Evolutionary conservation across 2,329 filamentous ascomycete species (phyloP).

Genomic region (Camillea tinctor): DNA sequence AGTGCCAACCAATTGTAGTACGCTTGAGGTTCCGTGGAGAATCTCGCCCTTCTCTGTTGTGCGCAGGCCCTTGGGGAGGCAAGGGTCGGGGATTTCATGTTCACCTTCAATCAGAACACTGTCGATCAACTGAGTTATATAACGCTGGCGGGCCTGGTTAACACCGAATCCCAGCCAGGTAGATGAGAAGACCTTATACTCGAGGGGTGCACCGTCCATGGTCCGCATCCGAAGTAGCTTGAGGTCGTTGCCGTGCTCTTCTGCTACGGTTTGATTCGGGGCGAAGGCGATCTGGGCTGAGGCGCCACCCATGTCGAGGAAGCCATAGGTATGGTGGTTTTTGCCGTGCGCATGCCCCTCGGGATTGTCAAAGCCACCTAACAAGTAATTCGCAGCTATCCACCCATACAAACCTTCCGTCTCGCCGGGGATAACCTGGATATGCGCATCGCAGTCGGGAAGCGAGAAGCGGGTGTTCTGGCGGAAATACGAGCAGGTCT

Average conservation of each 20-base stretch:
- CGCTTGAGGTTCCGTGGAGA: slow-evolving; percentile 39
- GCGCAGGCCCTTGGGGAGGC: slow-evolving; percentile 75
- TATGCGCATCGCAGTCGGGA: slow-evolving; percentile 84
- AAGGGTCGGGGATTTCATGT: slow-evolving; percentile 82
- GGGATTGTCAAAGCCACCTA: slow-evolving; percentile 84
- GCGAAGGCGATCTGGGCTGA: slow-evolving; percentile 98
- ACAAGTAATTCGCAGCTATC: slow-evolving; percentile 93
- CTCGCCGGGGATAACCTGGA: slow-evolving; percentile 93
- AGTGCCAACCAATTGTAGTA: slow-evolving; percentile 70
- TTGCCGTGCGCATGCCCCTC: slow-evolving; percentile 77
- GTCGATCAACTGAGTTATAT: slow-evolving; percentile 73
- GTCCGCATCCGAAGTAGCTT: slow-evolving; percentile 83
- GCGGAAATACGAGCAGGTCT: slow-evolving; percentile 80
- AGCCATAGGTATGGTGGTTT: slow-evolving; percentile 91
- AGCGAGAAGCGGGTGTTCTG: slow-evolving; percentile 76
- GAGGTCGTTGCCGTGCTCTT: slow-evolving; percentile 85
- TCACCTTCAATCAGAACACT: slow-evolving; percentile 57
- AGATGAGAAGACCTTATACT: slow-evolving; percentile 90
- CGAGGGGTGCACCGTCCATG: slow-evolving; percentile 71
- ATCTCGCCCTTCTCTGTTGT: slow-evolving; percentile 69
- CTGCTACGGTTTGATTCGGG: slow-evolving; percentile 85
- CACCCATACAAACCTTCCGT: slow-evolving; percentile 96
- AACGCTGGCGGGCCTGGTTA: slow-evolving; percentile 83
- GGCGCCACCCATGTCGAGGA: slow-evolving; percentile 96
- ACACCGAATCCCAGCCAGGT: slow-evolving; percentile 98